Conservation (phyloP, 2,329 filamentous ascomycete species). For the Fusarium annulatum region DNA sequence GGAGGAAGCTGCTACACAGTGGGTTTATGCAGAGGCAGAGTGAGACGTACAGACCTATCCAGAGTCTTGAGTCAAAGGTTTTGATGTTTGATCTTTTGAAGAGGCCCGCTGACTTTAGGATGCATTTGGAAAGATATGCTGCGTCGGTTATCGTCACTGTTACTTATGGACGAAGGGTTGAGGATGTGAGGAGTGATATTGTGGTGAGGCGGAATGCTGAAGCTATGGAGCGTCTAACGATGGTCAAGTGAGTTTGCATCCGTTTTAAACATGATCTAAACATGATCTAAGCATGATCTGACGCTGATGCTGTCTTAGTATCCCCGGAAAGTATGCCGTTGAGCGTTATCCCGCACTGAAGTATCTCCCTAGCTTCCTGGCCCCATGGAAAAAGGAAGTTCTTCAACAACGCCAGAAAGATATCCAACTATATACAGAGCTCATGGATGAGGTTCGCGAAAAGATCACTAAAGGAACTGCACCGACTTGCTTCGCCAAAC, state of each 20-base stretch:
- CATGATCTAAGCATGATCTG: no score
- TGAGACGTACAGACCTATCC: slow-evolving; percentile 55
- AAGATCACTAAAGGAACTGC: slow-evolving; percentile 48
- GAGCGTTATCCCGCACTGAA: slow-evolving; percentile 56
- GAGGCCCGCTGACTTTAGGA: slow-evolving; percentile 43
- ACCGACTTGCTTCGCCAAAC: slow-evolving; percentile 56
- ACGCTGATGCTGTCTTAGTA: not conserved
- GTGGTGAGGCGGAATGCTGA: slow-evolving; percentile 54
- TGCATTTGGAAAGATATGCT: slow-evolving; percentile 44
- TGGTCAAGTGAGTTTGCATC: slow-evolving; percentile 52
- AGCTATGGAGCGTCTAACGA: slow-evolving; percentile 56
- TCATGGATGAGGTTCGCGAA: slow-evolving; percentile 55
- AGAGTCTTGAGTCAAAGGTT: slow-evolving; percentile 55
- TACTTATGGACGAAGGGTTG: slow-evolving; percentile 52
- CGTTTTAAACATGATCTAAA: no score
- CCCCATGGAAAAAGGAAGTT: slow-evolving; percentile 55
- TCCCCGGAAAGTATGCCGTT: slow-evolving; percentile 50
- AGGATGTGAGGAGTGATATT: slow-evolving; percentile 49
- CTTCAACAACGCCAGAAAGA: slow-evolving; percentile 52
- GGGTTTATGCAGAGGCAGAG: slow-evolving; percentile 58
- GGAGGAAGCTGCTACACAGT: slow-evolving; percentile 56
- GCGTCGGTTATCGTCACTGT: slow-evolving; percentile 57
- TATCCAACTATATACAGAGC: slow-evolving; percentile 52
- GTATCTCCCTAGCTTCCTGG: slow-evolving; percentile 52
- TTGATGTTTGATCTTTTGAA: slow-evolving; percentile 53